Base-by-base conservation (phyloP, 352 stramenopile species). In the Phytophthora hibernalis region DNA sequence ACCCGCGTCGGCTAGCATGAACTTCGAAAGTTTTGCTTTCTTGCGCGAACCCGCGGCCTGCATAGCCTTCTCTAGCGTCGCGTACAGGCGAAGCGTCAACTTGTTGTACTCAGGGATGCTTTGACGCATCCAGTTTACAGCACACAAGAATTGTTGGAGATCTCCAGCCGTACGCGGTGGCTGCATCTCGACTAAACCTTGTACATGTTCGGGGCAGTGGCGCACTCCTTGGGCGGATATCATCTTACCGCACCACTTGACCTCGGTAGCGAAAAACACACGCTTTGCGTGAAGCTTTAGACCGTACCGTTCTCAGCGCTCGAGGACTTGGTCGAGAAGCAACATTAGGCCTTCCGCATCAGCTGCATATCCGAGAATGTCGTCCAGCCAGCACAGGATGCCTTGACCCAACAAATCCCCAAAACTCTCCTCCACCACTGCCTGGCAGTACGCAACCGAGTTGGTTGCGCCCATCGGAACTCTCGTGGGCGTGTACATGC, bases 111-210 rank as follows among this genome's bases (percentile, higher is more conserved):
- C 15, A 13, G 35, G 35, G 20, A 42, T 42, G 35, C 35, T 42
- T 18, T 28, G 20, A 10, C 65, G 65, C 69, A 76, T 78, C 74
- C 68, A 77, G 13, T 76, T 76, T 0, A 52, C 38, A 2, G 72
- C 68, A 48, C 68, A 80, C 15, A 80, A n/a, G 18, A 82, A 77
- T 40, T 79, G 67, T 24, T 82, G 74, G 2, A 79, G 26, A 1
- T 79, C 0, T 31, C 33, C 74, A 22, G 57, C 61, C 0, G 58
- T 77, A 44, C 0, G 26, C 1, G 70, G 62, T 18, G 47, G 10
- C 21, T 30, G n/a, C 53, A 82, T 54, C 1, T 53, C 40, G 1
- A 65, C 37, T 3, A 80, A 50, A 3, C 61, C 74, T 53, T 64
- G 35, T 0, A 80, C 31, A 0, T 63, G 44, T 0, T 65, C 63